Evolutionary conservation across 106 monocot genomes (phyloP).

Genomic region (Platanthera guangdongensis): DNA sequence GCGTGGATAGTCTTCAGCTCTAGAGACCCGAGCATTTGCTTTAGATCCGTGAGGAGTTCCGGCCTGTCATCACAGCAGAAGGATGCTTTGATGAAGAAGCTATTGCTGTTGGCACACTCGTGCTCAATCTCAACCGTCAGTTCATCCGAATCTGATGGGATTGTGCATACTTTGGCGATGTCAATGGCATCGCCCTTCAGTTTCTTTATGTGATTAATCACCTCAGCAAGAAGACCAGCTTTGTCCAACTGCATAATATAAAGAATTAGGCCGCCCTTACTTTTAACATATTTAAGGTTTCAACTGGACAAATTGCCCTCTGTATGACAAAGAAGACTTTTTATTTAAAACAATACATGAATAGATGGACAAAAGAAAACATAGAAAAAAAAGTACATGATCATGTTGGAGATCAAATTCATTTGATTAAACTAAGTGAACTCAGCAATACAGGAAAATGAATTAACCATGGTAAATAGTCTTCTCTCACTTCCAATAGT

Average conservation of each 20-base stretch:
- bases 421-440: neutral
- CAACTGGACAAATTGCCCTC: neutral
- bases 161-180: conserved; percentile 25
- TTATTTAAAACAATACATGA: neutral
- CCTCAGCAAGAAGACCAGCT: conserved; percentile 69
- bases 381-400: neutral
- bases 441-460: neutral
- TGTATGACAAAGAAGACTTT: neutral
- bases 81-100: conserved; percentile 43
- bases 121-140: conserved; percentile 34
- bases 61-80: conserved; percentile 71
- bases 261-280: neutral
- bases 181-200: conserved; percentile 48
- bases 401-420: neutral
- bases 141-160: conserved; percentile 66
- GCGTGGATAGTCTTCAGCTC: conserved; percentile 37
- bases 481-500: neutral
- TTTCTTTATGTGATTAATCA: conserved; percentile 54
- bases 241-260: conserved; percentile 63
- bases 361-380: neutral
- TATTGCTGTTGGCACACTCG: conserved; percentile 9
- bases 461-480: neutral
- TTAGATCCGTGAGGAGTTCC: conserved; percentile 65
- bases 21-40: conserved; percentile 34
- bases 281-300: neutral